These are phyloP conservation scores for Trapa incisa DNA, from an alignment of 345 rosid species.

Conservation along the genomic window DNA sequence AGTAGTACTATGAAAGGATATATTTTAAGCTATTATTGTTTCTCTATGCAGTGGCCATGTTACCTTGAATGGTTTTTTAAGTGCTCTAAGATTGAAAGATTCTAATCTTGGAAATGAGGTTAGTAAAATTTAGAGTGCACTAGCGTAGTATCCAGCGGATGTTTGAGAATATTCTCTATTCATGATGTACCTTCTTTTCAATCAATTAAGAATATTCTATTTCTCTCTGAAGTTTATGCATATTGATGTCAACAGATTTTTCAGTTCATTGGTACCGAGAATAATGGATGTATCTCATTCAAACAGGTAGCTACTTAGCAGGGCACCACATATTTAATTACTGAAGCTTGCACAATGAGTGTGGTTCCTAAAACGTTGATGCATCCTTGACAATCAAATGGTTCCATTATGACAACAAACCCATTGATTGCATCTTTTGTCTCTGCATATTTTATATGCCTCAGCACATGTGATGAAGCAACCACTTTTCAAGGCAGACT, in stretches of 20 bases:
- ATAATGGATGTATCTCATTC: conserved; percentile 62
- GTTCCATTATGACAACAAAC: neutral
- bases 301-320: conserved; percentile 46
- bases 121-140: conserved; percentile 6
- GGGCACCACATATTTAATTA: neutral
- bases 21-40: conserved; percentile 2
- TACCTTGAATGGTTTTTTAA: conserved; percentile 39
- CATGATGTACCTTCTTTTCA: neutral
- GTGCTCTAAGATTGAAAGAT: conserved; percentile 44
- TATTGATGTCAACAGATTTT: conserved; percentile 42
- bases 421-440: neutral
- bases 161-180: neutral
- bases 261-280: conserved; percentile 69
- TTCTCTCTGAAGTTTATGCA: neutral
- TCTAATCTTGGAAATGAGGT: conserved; percentile 65
- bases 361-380: neutral
- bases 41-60: conserved; percentile 62
- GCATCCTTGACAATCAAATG: neutral
- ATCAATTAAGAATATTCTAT: neutral
- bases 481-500: conserved; percentile 51
- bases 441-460: conserved; percentile 64
- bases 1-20: neutral
- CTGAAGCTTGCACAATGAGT: neutral
- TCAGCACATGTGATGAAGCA: conserved; percentile 59
- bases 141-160: no score